Conservation (phyloP, 345 rosid genomes). For the Eucalyptus cloeziana region DNA sequence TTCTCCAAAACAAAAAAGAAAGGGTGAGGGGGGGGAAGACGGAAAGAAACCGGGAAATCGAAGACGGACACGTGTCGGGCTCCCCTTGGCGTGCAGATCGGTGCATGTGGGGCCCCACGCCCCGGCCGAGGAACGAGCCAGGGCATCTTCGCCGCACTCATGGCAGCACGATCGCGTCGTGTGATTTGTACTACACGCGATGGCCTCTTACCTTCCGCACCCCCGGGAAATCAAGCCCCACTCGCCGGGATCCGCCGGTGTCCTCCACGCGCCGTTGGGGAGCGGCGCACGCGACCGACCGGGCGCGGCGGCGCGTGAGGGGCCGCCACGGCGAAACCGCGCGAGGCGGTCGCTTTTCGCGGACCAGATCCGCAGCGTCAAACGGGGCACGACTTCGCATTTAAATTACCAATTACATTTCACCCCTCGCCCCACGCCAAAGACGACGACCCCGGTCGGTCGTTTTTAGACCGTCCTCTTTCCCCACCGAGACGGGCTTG, state of each 20-base stretch:
- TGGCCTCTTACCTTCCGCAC: not conserved
- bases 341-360: not conserved
- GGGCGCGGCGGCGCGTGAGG: not conserved
- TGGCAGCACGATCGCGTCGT: not conserved
- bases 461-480: not conserved
- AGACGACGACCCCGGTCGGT: not conserved
- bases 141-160: not conserved
- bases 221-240: not conserved
- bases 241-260: not conserved
- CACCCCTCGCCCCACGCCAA: not conserved
- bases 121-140: not conserved
- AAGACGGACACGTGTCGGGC: not conserved
- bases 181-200: not conserved
- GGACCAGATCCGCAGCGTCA: not conserved
- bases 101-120: not conserved
- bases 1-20: not conserved
- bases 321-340: too few relatives aligned
- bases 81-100: not conserved
- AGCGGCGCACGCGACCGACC: fast-evolving
- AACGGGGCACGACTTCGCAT: not conserved
- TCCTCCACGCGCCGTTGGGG: not conserved
- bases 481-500: not conserved
- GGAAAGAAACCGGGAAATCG: not conserved
- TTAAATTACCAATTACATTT: not conserved
- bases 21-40: fast-evolving